Percentiles rank a stretch among this genome's conserved stretches.
These are phyloP conservation scores for Aspergillus nidulans DNA, from an alignment of 495 filamentous ascomycete genomes.

Conservation along the genomic window DNA sequence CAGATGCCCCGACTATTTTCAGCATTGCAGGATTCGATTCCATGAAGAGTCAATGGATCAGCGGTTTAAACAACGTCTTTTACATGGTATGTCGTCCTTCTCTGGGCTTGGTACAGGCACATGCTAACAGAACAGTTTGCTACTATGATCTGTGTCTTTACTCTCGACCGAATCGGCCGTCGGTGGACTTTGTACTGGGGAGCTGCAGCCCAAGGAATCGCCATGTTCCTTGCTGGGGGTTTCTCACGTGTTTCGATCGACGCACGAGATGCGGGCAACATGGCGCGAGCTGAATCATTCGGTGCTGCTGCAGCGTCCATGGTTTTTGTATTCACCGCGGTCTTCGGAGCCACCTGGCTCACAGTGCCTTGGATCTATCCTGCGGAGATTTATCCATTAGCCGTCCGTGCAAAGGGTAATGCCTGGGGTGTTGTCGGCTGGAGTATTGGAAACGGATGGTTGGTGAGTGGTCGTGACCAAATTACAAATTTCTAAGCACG, in stretches of 20 bases:
- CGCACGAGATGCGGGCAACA: conserved; percentile 39
- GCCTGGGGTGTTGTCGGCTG: conserved; percentile 74
- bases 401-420: conserved; percentile 64
- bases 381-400: conserved; percentile 67
- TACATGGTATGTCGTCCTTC: conserved; percentile 44
- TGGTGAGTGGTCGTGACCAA: conserved; percentile 27
- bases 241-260: conserved; percentile 50
- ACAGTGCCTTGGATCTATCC: conserved; percentile 70
- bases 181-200: conserved; percentile 68
- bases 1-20: conserved; percentile 61
- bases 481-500: background rate
- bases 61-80: conserved; percentile 64
- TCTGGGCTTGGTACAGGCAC: background rate
- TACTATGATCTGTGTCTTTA: conserved; percentile 63
- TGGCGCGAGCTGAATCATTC: conserved; percentile 46
- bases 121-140: conserved; percentile 36
- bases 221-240: conserved; percentile 56
- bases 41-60: conserved; percentile 61
- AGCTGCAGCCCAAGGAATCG: conserved; percentile 56
- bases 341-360: conserved; percentile 70
- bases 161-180: conserved; percentile 63
- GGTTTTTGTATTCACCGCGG: conserved; percentile 64
- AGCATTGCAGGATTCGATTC: conserved; percentile 59
- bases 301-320: conserved; percentile 62
- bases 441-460: conserved; percentile 68